Evolutionary conservation across 2,329 filamentous ascomycete species (phyloP), one percentile per base, ranked within the genome.

Genomic region (Triangularia setosa): DNA sequence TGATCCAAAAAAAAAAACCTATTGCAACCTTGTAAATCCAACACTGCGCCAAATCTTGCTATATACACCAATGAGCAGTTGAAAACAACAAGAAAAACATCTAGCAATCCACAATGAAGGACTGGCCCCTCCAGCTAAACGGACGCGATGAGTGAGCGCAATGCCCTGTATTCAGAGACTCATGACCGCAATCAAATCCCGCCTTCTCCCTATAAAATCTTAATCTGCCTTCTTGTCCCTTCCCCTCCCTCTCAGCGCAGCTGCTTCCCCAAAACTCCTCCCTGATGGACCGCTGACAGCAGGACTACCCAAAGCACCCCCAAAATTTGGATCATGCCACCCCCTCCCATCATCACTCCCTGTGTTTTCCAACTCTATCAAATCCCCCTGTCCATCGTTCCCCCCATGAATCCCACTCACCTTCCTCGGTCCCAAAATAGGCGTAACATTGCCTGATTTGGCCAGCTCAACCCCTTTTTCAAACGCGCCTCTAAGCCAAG

Each of bases 401-500:
- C 74, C 72, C 65, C 76, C 72, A 57, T 60, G 18, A 14, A 25
- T 24, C 16, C 30, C 40, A 11, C 71, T 67, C 75, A 72, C 58
- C 23, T 12, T 53, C 52, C 3, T 35, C 9, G 73, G 68, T 4
- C 79, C 78, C n/a, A 80, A 66, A 25, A 79, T 75, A 1, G 83
- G 83, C n/a, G 83, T 84, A 21, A 77, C 76, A 0, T 83, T 81
- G 2, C 62, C 65, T 18, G 67, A 66, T 18, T 54, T 59, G 5
- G 67, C 64, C 3, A 84, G 82, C 72, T 88, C 81, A 65, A 92
- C 92, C 44, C 96, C 88, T 4, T 84, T 82, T 72, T 88, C 81
- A 65, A 92, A 92, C 40, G 96, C 88, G 67, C 92, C 92, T 65
- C 93, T 84, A 65, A 98, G 81, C 93, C 95, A 99, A 1, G 89